These are phyloP conservation scores for Streptanthus diversifolius DNA, from an alignment of 345 rosid genomes.

Conservation along the genomic window DNA sequence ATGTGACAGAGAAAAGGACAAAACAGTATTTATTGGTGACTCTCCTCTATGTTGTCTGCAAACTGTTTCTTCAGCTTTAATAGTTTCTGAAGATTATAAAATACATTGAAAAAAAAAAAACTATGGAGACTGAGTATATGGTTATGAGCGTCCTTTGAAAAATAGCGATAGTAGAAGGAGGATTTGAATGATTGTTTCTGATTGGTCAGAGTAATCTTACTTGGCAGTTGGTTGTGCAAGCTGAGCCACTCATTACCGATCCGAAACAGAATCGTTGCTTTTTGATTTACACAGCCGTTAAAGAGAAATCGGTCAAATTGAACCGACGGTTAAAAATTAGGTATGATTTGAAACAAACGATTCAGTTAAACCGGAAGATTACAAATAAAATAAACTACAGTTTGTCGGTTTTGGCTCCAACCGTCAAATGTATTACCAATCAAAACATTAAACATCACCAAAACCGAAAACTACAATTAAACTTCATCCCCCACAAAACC, in stretches of 20 bases:
- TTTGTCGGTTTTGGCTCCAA: neutral
- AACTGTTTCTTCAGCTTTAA: neutral
- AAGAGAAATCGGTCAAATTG: neutral
- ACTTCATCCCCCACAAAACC: neutral
- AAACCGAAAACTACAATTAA: neutral
- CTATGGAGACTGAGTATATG: constrained; percentile 14
- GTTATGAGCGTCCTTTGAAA: neutral
- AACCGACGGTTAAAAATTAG: neutral
- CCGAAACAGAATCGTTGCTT: neutral
- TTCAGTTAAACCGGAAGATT: neutral
- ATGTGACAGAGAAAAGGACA: constrained; percentile 30
- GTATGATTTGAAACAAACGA: neutral
- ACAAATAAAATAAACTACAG: neutral
- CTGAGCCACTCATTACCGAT: constrained; percentile 28
- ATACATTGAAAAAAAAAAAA: neutral
- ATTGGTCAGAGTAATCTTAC: constrained; percentile 27
- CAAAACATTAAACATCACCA: neutral
- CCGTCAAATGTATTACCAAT: neutral
- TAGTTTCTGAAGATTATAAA: neutral
- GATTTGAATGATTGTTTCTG: constrained; percentile 14
- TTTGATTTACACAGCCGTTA: neutral
- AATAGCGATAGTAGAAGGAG: neutral
- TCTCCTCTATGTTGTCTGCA: constrained; percentile 21
- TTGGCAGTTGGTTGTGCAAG: constrained; percentile 19
- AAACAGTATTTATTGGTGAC: neutral